These are phyloP conservation scores for Amniculicola lignicola DNA, from an alignment of 495 filamentous ascomycete species.

Conservation along the genomic window DNA sequence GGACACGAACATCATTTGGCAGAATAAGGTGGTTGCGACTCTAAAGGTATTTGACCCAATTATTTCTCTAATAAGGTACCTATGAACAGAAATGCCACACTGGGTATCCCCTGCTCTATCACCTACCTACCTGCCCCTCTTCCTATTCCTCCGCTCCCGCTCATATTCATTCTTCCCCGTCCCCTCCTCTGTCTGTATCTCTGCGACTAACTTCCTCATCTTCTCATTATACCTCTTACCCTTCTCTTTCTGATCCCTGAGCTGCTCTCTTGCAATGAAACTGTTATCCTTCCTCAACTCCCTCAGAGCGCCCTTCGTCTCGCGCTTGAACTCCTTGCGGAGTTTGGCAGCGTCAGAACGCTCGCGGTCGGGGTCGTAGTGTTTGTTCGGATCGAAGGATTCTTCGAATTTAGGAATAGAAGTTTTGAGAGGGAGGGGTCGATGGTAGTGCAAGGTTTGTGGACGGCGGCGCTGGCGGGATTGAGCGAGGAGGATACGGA, in stretches of 20 bases:
- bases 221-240: constrained; percentile 86
- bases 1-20: too few relatives aligned
- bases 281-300: constrained; percentile 91
- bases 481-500: constrained; percentile 48
- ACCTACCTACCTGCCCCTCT: too few relatives aligned
- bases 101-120: too few relatives aligned
- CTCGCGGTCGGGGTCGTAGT: constrained; percentile 91
- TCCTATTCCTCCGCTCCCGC: constrained; percentile 77
- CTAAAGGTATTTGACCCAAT: too few relatives aligned
- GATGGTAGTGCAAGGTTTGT: constrained; percentile 84
- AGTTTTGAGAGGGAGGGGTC: constrained; percentile 79
- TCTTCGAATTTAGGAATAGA: constrained; percentile 96
- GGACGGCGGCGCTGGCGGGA: constrained; percentile 66
- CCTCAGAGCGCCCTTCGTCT: constrained; percentile 90
- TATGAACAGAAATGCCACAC: too few relatives aligned
- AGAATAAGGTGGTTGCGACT: too few relatives aligned
- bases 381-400: constrained; percentile 85
- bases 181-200: constrained; percentile 93
- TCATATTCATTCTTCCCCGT: constrained; percentile 83
- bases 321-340: constrained; percentile 84
- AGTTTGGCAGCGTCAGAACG: constrained; percentile 78
- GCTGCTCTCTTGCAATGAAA: constrained; percentile 83
- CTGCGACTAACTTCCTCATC: constrained; percentile 83
- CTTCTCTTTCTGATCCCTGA: constrained; percentile 86
- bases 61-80: too few relatives aligned